Evolutionary conservation across 1,284 basidiomycete genomes (phyloP), one percentile per base, ranked within the genome.

Genomic region (Malassezia obtusa): DNA sequence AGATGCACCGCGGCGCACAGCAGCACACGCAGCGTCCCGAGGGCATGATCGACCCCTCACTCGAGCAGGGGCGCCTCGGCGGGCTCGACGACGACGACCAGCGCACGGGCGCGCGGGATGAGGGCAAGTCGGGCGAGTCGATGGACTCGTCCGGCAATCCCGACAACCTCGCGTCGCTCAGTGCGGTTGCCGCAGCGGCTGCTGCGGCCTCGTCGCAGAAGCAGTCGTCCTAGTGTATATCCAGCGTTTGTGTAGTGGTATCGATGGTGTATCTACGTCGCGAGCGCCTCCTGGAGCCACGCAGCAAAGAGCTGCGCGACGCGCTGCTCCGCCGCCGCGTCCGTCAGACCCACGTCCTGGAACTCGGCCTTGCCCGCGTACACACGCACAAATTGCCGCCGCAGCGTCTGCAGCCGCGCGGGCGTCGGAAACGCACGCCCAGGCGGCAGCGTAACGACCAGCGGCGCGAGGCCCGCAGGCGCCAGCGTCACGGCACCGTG

Each of bases 361-460:
- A 57, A 49, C 30, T 67, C 64, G 3, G 63, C 60, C 57, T 59
- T 65, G 50, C 39, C 55, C 2, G 58, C 46, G 38, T 73, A 68
- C 52, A 71, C 60, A 10, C 63, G 60, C 26, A 73, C 67, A 35
- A 73, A 73, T 19, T 64, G 62, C 2, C 68, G 54, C 24, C 68
- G 56, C 14, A 68, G 57, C 2, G 67, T 44, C 40, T 73, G 68
- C 9, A 73, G 53, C 12, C 58, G 50, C 10, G 60, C 58, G 21
- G 52, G 55, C 8, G 62, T 58, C 2, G 58, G 62, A 11, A 56
- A 45, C 9, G 46, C 24, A 2, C 47, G 47, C 11, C 47, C 48
- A 11, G 61, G 56, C 1, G 61, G 54, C 21, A 63, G 44, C 22
- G 59, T 56, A 17, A 50, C 50, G 9, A 48, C 30, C 35, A 60